Conservation (phyloP, 2,329 filamentous ascomycete genomes). For the Coniella vitis region DNA sequence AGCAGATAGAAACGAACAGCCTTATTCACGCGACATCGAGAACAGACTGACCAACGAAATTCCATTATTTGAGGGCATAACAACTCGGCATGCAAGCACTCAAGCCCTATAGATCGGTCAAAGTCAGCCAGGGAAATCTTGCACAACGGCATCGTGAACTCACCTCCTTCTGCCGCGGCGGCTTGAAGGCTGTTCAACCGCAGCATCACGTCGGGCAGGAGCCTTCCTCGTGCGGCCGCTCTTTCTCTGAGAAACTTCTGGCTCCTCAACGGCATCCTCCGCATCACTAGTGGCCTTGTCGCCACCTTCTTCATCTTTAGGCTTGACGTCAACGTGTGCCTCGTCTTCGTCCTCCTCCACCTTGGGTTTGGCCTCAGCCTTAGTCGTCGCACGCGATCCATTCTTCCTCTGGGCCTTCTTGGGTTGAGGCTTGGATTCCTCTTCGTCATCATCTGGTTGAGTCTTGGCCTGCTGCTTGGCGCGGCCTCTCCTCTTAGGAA, state of each 20-base stretch:
- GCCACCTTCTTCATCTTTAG: slow-evolving; percentile 29
- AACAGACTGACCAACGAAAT: too few relatives aligned
- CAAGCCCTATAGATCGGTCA: not conserved
- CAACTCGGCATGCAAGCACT: not conserved
- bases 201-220: slow-evolving; percentile 5
- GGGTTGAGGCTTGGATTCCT: not conserved
- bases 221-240: slow-evolving; percentile 10
- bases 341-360: not conserved
- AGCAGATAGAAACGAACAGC: too few relatives aligned
- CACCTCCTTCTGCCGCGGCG: slow-evolving; percentile 11
- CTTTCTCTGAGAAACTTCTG: slow-evolving; percentile 3
- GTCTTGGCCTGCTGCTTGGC: slow-evolving; percentile 25
- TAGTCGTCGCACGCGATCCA: slow-evolving; percentile 19
- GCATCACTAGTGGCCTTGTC: slow-evolving; percentile 10
- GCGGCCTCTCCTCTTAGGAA: slow-evolving; percentile 20
- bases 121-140: not conserved
- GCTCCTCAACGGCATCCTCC: not conserved
- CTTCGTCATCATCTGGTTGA: slow-evolving; percentile 3
- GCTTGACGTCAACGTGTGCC: not conserved
- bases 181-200: slow-evolving; percentile 15
- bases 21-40: too few relatives aligned
- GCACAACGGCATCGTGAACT: not conserved
- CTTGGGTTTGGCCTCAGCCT: slow-evolving; percentile 24
- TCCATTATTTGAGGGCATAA: too few relatives aligned
- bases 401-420: slow-evolving; percentile 37